Conservation (phyloP, 2,329 filamentous ascomycete species). For the Xenoacremonium recifei region DNA sequence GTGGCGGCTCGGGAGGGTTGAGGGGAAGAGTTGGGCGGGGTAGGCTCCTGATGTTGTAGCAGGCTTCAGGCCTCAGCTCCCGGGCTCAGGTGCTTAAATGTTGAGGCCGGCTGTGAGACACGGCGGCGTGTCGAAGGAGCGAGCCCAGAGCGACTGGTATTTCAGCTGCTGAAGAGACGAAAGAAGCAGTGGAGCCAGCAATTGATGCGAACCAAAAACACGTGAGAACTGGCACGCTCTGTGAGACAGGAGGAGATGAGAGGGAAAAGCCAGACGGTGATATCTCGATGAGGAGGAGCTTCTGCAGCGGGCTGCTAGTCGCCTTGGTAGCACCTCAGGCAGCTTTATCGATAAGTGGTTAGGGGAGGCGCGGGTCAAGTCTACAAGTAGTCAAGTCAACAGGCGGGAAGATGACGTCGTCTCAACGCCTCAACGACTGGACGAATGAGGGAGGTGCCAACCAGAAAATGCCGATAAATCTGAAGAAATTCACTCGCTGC, state of each 20-base stretch:
- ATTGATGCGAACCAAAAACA: conserved; percentile 13
- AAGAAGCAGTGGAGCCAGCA: conserved; percentile 6
- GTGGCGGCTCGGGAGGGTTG: conserved; percentile 10
- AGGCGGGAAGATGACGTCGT: not conserved
- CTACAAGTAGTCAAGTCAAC: too few relatives aligned
- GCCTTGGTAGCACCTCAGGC: not conserved
- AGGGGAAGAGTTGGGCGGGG: conserved; percentile 24
- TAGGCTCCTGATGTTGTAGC: conserved; percentile 21
- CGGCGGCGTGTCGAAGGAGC: conserved; percentile 11
- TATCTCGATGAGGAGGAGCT: too few relatives aligned
- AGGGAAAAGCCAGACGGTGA: conserved; percentile 12
- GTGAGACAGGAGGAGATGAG: conserved; percentile 12
- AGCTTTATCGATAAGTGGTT: not conserved
- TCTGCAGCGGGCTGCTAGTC: too few relatives aligned
- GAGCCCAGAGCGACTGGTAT: conserved; percentile 1
- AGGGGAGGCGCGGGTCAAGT: too few relatives aligned
- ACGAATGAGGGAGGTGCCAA: too few relatives aligned
- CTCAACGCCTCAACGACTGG: too few relatives aligned
- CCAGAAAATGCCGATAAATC: too few relatives aligned
- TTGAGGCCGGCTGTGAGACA: conserved; percentile 21
- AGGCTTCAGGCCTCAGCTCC: too few relatives aligned
- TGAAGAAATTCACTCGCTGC: too few relatives aligned
- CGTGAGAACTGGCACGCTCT: conserved; percentile 11
- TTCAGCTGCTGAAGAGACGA: not conserved
- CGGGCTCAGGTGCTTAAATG: conserved; percentile 19